phyloP scores from a whole-genome alignment of 768 basidiomycete species.

The Lactarius akahatsu region DNA sequence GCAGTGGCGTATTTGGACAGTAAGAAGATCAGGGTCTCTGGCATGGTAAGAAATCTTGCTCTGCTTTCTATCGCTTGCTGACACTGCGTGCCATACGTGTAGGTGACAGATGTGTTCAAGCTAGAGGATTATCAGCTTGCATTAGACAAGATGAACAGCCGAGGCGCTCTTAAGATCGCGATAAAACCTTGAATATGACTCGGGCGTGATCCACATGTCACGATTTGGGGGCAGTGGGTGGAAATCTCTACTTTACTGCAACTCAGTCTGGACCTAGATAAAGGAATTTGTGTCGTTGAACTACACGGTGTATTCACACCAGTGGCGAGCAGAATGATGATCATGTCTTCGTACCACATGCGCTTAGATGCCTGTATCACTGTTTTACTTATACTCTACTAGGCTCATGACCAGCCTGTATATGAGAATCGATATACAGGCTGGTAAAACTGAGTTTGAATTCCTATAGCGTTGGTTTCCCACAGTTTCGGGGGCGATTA shows the following conservation, averaged over 20 bases:
- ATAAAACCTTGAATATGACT: conserved; percentile 42
- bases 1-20: conserved; percentile 87
- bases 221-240: no score
- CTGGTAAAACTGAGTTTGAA: no score
- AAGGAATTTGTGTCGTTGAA: neutral
- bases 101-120: conserved; percentile 58
- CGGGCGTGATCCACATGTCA: neutral
- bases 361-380: no score
- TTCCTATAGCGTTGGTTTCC: no score
- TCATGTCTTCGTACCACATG: neutral
- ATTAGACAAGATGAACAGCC: conserved; percentile 63
- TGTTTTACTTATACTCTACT: no score
- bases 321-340: neutral
- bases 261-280: neutral
- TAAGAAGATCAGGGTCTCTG: conserved; percentile 77
- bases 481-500: no score
- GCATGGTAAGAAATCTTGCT: conserved; percentile 54
- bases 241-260: neutral
- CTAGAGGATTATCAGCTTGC: conserved; percentile 63
- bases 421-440: no score
- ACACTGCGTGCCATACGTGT: neutral
- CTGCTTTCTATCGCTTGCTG: neutral
- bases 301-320: neutral
- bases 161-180: conserved; percentile 52
- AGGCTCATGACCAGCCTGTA: no score